Base-by-base conservation (phyloP, 768 basidiomycete species). In the Phanerodontia chrysosporium region DNA sequence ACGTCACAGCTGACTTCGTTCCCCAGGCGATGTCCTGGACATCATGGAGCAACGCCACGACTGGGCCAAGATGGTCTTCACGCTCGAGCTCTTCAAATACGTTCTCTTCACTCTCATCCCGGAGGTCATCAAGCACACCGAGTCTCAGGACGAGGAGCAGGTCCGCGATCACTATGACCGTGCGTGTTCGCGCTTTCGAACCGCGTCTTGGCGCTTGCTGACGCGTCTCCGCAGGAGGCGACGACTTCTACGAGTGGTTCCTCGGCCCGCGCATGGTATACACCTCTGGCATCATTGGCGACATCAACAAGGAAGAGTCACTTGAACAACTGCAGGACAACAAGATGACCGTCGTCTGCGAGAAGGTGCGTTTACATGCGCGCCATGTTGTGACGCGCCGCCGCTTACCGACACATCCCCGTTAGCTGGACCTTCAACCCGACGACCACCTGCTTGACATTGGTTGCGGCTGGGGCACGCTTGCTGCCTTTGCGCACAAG, bases 201-300 rank as follows among this genome's bases (percentile, higher is more conserved):
- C 8, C 39, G 51, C 58, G 36, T 45, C 52, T 18, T 24, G 27
- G 16, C 22, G 24, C 35, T 48, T 52, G 14, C 59, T 36, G 24
- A 57, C 54, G 52, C 28, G 35, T 58, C 25, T 49, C 28, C 58
- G 7, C 61, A 88, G 87, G 90, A 68, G 96, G 96, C 56, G 89
- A 99, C 65, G 95, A 98, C 78, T 98, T 98, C 72, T 97, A 98
- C 72, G 82, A 79, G 66, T 97, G 95, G 90, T 96, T 96, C 83
- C 82, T 97, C 45, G 94, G 94, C 10, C 90, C 91, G 5, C 89
- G 92, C 61, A 97, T 97, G 96, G 85, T 99, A 70, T 99, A 98
- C 73, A 99, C 97, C 12, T 95, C 92, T 27, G 97, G 97, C 63
- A 80, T 99, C 54, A 82, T 98, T 57, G 76, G 76, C 25, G 85